Evolutionary conservation across 495 filamentous ascomycete species (phyloP), one percentile per base, ranked within the genome.

Genomic region (Emericellopsis terricola): DNA sequence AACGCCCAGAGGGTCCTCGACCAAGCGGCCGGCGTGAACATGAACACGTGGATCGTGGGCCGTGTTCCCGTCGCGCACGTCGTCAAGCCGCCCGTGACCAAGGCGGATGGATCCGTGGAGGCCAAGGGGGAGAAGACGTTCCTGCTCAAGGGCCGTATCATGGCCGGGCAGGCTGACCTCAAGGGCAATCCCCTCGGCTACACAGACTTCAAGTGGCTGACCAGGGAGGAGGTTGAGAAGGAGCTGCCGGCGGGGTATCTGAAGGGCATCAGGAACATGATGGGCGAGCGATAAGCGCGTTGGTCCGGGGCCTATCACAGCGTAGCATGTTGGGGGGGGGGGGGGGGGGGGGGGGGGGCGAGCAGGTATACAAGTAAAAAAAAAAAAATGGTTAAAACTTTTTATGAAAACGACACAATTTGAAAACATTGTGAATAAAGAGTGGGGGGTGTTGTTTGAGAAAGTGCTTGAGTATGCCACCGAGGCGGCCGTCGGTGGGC

Each of bases 21-120:
- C 29, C 70, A 85, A 41, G 59, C 83, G 9, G 82, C 71, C 9
- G 89, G 89, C 39, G 53, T 78, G 19, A 94, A 99, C 65, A 96
- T 99, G 87, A 94, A 96, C 63, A 94, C 85, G 38, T 99, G 91
- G 86, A 68, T 96, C 44, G 80, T 96, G 38, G 89, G 87, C 38
- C 81, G 78, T 45, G 80, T 78, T 41, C 89, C 89, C 11, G 69
- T 92, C 31, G 86, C 85, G 8, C 83, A 94, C 57, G 52, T 78
- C 50, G 55, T 75, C 34, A 62, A 46, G 33, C 56, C 51, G 50
- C 67, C 51, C 41, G 46, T 40, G 26, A 40, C 55, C 26, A 47
- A 47, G 27, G 50, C 59, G 15, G 45, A 51, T 35, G 40, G 39
- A n/a, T 37, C 48, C n/a, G 44, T 51, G 13, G 36, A 42, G 30